Conservation (phyloP, 306 rosid species). For the Cercis canadensis region DNA sequence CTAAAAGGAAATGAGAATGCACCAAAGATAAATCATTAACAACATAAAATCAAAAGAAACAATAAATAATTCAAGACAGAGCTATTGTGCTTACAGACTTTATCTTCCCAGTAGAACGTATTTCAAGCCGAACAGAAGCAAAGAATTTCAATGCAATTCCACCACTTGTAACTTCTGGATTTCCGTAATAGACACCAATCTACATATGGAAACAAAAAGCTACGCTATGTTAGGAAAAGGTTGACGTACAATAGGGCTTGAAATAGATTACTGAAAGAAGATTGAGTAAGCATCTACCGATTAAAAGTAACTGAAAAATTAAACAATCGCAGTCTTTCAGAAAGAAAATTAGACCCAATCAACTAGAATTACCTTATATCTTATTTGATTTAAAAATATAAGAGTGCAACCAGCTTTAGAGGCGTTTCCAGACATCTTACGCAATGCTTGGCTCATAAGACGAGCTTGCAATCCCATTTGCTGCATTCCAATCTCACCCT, state of each 20-base stretch:
- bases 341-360: conserved; percentile 19
- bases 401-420: conserved; percentile 99
- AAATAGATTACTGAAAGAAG: conserved; percentile 3
- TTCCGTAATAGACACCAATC: conserved; percentile 98
- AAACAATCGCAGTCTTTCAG: conserved; percentile 9
- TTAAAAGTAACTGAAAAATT: neutral
- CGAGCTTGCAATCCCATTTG: conserved; percentile 99
- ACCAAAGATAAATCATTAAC: conserved; percentile 30
- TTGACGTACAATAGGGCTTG: conserved; percentile 1
- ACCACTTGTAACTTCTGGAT: conserved; percentile 99
- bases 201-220: conserved; percentile 46
- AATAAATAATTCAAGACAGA: conserved; percentile 25
- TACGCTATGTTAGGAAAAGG: conserved; percentile 31
- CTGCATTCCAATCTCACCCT: conserved; percentile 99
- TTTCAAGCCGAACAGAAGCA: conserved; percentile 96
- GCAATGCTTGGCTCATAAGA: conserved; percentile 98
- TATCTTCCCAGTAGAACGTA: conserved; percentile 94
- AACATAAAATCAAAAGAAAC: conserved; percentile 14
- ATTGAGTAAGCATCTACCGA: conserved; percentile 20
- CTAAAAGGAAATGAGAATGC: conserved; percentile 51
- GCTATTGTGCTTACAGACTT: conserved; percentile 84
- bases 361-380: conserved; percentile 81
- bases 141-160: conserved; percentile 98
- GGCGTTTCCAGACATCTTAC: conserved; percentile 99
- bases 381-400: conserved; percentile 91